Evolutionary conservation across 2,329 filamentous ascomycete species (phyloP), one percentile per base, ranked within the genome.

Genomic region (Pseudopyricularia cyperi): DNA sequence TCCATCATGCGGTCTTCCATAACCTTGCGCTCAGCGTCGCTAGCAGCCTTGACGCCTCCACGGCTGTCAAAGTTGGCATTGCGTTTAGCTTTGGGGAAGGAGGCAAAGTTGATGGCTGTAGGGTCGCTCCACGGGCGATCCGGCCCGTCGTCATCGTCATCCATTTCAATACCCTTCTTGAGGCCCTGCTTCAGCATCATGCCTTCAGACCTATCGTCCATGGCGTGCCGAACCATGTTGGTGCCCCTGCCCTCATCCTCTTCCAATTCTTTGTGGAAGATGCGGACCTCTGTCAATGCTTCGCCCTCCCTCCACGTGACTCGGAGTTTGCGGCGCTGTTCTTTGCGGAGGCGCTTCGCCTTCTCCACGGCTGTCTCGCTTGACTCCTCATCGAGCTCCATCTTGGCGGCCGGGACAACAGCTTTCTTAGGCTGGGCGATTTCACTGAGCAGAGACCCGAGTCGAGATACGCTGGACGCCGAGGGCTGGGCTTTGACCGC

Each of bases 241-340:
- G 75, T 72, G 52, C 79, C 77, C 52, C 85, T 76, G 51, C 81
- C 83, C 53, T 82, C 74, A 58, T 88, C 83, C 61, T 89, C 85
- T 3, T 87, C 83, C 61, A 88, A 85, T 1, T 77, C 75, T 59
- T 87, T 85, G 52, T 81, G 79, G 66, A 90, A 89, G 49, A 82
- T 70, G 56, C 79, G 77, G 52, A 88, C 71, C 57, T 86, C 71
- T 1, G 82, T 82, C 30, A 91, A 72, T 30, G 80, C 76, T 17
- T 76, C 69, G 49, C 84, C 85, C 0, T 80, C 74, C 61, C 83
- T 86, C 74, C 85, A 91, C 7, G 69, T 76, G 6, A 91, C 87
- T 12, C 82, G 76, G 22, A 89, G 69, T 56, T 84, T 80, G 34
- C 84, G 76, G 48, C 86, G 77, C 54, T 79, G 75, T 62, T 89